Conservation (phyloP, 1,284 basidiomycete species). For the Tilletia walkeri region DNA sequence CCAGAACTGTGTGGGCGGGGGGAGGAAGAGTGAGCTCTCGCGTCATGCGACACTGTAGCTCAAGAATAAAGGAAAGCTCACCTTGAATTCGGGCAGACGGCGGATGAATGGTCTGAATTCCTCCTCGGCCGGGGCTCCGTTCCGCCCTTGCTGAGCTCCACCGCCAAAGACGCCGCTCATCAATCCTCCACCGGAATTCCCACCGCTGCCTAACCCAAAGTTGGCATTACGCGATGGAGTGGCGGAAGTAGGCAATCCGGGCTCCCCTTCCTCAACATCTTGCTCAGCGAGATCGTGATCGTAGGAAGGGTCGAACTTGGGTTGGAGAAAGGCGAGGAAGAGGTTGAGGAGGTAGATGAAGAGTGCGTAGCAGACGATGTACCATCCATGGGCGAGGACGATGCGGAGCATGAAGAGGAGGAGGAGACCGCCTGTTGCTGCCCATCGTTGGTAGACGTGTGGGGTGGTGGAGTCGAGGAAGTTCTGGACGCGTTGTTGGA, state of each 20-base stretch:
- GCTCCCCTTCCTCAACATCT: constrained; percentile 90
- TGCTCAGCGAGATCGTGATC: constrained; percentile 89
- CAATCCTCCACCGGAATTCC: constrained; percentile 32
- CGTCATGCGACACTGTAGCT: no score
- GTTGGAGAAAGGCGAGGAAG: constrained; percentile 81
- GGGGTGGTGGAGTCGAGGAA: constrained; percentile 87
- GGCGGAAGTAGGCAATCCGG: constrained; percentile 55
- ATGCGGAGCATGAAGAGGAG: constrained; percentile 82
- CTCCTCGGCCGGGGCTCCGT: constrained; percentile 35
- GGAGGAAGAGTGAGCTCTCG: neutral
- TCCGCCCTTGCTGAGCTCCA: constrained; percentile 67
- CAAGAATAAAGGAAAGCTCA: no score
- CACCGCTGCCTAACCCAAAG: constrained; percentile 21
- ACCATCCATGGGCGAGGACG: constrained; percentile 87
- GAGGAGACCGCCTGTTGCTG: constrained; percentile 72
- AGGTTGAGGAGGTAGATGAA: constrained; percentile 60
- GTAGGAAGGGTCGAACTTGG: constrained; percentile 91
- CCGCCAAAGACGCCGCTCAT: constrained; percentile 56
- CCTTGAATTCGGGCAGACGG: constrained; percentile 91
- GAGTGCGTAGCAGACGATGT: constrained; percentile 64
- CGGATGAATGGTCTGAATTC: constrained; percentile 77
- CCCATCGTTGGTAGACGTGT: constrained; percentile 82
- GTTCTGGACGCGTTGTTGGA: constrained; percentile 63
- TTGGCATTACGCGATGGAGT: constrained; percentile 31
- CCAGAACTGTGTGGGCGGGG: constrained; percentile 62